Base-by-base conservation (phyloP, 495 filamentous ascomycete genomes). In the Xeromyces bisporus region DNA sequence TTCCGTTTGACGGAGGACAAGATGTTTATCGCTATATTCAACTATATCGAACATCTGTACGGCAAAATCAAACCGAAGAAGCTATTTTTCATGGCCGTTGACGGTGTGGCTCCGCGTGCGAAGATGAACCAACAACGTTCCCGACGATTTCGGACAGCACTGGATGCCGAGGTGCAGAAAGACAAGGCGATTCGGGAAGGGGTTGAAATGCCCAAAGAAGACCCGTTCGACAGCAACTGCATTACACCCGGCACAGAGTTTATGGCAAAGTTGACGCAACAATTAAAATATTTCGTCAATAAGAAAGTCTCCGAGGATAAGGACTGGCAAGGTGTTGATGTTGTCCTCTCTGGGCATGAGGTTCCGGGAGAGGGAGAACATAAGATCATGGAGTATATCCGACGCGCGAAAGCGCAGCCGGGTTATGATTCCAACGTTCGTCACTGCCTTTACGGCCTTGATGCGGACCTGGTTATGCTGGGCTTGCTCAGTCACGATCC, bases 121-220 rank as follows among this genome's bases (percentile, higher is more conserved):
- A 99, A 99, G 65, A 99, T 99, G 91, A 99, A 99, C 44, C 91
- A 99, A 51, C 91, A 99, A 56, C 80, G 91, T 42, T 78, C 91
- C 21, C 71, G 91, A 45, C 79, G 91, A 43, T 99, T 99, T 53
- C 75, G 91, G 35, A 96, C 87, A 15, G 91, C 91, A 17, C 50
- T 93, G 24, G 91, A 99, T 45, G 80, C 75, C 18, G 91, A 99
- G 45, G 65, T 65, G 38, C 84, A 85, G 13, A 75, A 78, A 49
- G 78, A 94, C 27, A 93, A 87, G 60, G 91, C 91, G 10, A 75
- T 94, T 28, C 51, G 58, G 18, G 78, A 94, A 43, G 91, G 91
- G 14, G 64, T 82, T 38, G 75, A 93, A 58, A 74, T 99, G 69
- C 91, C 91, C 15, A 89, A 81, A 43, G 89, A 96, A 42, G 84